A percentile compares a stretch with the other conserved stretches of the same genome.
These are phyloP conservation scores for Agrostemma githago DNA, from an alignment of 148 eudicot genomes.

Conservation along the genomic window DNA sequence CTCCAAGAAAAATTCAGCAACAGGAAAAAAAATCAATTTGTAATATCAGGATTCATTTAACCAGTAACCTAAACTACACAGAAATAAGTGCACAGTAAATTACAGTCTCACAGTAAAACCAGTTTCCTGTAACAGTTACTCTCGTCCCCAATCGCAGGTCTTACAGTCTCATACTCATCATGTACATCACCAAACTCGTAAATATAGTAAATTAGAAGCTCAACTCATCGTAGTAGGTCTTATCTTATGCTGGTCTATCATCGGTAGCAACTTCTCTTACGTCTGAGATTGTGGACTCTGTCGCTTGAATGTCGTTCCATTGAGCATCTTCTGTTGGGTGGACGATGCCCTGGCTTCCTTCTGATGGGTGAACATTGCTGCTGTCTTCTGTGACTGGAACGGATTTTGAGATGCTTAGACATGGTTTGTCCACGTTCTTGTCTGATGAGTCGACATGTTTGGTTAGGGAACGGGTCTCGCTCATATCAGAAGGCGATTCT, in stretches of 20 bases:
- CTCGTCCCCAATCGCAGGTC: not conserved
- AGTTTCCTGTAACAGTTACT: not conserved
- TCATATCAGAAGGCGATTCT: conserved; percentile 58
- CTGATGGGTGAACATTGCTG: conserved; percentile 32
- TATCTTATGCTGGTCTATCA: conserved; percentile 40
- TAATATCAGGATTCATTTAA: not conserved
- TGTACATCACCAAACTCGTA: not conserved
- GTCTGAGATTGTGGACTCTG: conserved; percentile 81
- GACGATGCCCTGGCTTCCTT: conserved; percentile 42
- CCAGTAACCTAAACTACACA: conserved; percentile 1
- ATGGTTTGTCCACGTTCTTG: conserved; percentile 91
- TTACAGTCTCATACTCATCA: conserved; percentile 11
- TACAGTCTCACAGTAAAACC: not conserved
- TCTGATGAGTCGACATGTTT: conserved; percentile 83
- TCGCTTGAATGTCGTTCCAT: conserved; percentile 89
- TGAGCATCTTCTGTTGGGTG: conserved; percentile 56
- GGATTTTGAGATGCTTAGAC: conserved; percentile 57
- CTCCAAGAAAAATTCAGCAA: not conserved
- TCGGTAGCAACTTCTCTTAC: conserved; percentile 70
- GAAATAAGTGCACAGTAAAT: not conserved
- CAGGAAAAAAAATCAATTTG: not conserved
- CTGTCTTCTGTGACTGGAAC: conserved; percentile 52
- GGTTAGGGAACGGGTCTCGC: conserved; percentile 49
- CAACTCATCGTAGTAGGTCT: conserved; percentile 4
- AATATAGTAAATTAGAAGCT: not conserved